These are phyloP conservation scores for Lachnellula arida DNA, from an alignment of 2,329 filamentous ascomycete species.

Conservation along the genomic window DNA sequence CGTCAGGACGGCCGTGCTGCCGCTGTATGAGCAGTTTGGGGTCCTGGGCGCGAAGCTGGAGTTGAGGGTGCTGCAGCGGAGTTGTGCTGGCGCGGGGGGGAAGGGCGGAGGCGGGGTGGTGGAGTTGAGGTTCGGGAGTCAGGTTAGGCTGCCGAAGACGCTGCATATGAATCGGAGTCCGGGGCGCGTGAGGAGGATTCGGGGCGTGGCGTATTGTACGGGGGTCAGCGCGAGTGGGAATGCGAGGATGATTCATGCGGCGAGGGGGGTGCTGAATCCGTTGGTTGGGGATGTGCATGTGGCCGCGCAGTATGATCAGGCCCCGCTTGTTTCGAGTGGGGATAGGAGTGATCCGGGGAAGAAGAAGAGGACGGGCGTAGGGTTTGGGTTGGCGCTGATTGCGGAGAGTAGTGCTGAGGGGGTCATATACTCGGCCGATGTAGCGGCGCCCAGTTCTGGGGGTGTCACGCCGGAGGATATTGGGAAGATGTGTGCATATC, in stretches of 20 bases:
- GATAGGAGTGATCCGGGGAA: slow-evolving; percentile 51
- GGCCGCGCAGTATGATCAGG: slow-evolving; percentile 71
- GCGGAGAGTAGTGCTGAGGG: slow-evolving; percentile 83
- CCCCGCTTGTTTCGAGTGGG: slow-evolving; percentile 49
- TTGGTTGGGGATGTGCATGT: slow-evolving; percentile 88
- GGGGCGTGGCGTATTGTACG: slow-evolving; percentile 89
- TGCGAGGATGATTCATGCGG: slow-evolving; percentile 87
- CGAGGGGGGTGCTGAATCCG: slow-evolving; percentile 79
- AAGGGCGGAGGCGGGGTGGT: slow-evolving; percentile 84
- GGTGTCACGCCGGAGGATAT: slow-evolving; percentile 87
- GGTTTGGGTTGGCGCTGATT: slow-evolving; percentile 85
- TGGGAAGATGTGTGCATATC: slow-evolving; percentile 81
- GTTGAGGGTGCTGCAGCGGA: slow-evolving; percentile 73
- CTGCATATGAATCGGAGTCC: slow-evolving; percentile 79
- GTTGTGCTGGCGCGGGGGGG: slow-evolving; percentile 70
- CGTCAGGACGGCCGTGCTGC: slow-evolving; percentile 87
- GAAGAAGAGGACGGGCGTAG: slow-evolving; percentile 72
- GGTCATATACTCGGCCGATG: slow-evolving; percentile 83
- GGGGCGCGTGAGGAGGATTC: slow-evolving; percentile 79
- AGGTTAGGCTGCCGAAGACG: slow-evolving; percentile 90
- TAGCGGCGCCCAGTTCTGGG: slow-evolving; percentile 68
- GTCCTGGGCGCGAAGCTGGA: slow-evolving; percentile 78
- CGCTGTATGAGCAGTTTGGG: slow-evolving; percentile 84
- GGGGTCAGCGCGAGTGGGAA: slow-evolving; percentile 93
- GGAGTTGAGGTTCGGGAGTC: slow-evolving; percentile 89